phyloP scores from a whole-genome alignment of 2,329 filamentous ascomycete species.

The Elsinoe arachidis region DNA sequence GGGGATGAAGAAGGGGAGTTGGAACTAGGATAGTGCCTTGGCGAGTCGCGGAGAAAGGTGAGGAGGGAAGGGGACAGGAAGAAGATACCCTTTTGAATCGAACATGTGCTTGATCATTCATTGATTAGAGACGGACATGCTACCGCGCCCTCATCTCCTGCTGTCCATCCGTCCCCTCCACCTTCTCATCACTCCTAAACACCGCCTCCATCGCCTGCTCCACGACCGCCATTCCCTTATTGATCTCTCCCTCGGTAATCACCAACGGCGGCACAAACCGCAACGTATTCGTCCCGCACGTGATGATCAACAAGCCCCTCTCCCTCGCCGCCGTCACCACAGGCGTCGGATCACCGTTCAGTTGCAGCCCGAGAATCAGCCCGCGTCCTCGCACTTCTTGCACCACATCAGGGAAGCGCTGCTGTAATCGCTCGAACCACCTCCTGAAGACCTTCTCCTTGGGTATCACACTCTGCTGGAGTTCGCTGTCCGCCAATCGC shows the following conservation, averaged over 20 bases:
- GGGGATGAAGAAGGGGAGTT: conserved; percentile 14
- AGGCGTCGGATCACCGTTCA: conserved; percentile 60
- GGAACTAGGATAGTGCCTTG: neutral
- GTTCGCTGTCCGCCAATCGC: conserved; percentile 59
- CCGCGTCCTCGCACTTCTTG: conserved; percentile 74
- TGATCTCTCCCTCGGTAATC: conserved; percentile 72
- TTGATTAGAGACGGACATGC: neutral
- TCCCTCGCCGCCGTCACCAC: conserved; percentile 82
- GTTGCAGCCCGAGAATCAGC: conserved; percentile 77
- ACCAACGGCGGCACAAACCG: conserved; percentile 83
- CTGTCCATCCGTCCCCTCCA: conserved; percentile 35
- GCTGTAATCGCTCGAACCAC: conserved; percentile 48
- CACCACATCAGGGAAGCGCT: conserved; percentile 61
- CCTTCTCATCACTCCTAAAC: conserved; percentile 33
- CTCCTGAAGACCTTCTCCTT: conserved; percentile 56
- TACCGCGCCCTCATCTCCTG: conserved; percentile 32
- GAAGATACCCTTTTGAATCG: neutral
- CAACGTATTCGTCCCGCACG: conserved; percentile 83
- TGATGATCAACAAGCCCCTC: conserved; percentile 81
- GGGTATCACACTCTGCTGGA: conserved; percentile 60
- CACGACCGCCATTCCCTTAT: conserved; percentile 65
- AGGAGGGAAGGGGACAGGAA: neutral
- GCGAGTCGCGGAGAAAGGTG: neutral
- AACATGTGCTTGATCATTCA: neutral
- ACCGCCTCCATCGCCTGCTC: conserved; percentile 56